These are phyloP conservation scores for Solanum bulbocastanum DNA, from an alignment of 257 asterid genomes.

Conservation along the genomic window DNA sequence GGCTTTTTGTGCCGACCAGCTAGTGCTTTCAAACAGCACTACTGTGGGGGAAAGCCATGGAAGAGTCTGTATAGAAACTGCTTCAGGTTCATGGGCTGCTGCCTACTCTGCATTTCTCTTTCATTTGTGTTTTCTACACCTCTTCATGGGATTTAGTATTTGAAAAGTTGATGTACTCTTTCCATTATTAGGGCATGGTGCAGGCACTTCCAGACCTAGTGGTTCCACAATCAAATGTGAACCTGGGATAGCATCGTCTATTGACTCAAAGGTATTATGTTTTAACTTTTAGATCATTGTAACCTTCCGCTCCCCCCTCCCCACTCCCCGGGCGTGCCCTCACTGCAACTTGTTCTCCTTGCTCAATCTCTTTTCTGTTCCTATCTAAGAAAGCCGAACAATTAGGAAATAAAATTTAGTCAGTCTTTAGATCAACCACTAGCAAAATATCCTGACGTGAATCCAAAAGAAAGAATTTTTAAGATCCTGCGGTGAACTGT, in stretches of 20 bases:
- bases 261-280: constrained; percentile 46
- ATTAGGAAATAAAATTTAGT: neutral
- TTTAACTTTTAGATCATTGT: neutral
- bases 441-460: neutral
- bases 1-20: constrained; percentile 26
- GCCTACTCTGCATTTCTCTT: neutral
- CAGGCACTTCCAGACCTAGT: constrained; percentile 28
- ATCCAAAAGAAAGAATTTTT: neutral
- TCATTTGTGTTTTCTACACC: neutral
- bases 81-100: constrained; percentile 32
- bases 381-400: neutral
- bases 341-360: neutral
- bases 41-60: constrained; percentile 21
- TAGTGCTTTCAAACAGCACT: constrained; percentile 17
- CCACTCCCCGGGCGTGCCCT: neutral
- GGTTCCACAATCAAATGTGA: constrained; percentile 17
- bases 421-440: neutral
- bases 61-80: constrained; percentile 18
- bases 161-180: constrained; percentile 1
- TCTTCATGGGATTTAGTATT: constrained; percentile 6
- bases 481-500: neutral
- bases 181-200: constrained; percentile 23
- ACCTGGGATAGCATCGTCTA: constrained; percentile 16
- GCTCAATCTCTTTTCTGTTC: neutral
- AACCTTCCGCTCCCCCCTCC: neutral